phyloP scores from a whole-genome alignment of 1,284 basidiomycete genomes.

The Pulveroboletus sp. region DNA sequence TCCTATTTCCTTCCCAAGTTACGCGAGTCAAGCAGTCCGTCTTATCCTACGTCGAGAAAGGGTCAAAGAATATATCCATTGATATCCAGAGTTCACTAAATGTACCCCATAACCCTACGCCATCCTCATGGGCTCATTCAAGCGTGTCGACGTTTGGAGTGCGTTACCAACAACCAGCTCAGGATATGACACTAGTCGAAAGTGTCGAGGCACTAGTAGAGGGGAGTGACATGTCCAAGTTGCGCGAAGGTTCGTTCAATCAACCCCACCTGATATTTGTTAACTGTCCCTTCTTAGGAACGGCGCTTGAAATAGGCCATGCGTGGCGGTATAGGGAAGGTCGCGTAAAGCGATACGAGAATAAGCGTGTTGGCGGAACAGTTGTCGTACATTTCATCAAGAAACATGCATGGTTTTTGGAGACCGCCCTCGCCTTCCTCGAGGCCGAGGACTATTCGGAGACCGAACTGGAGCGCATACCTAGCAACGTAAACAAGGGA shows the following conservation, averaged over 20 bases:
- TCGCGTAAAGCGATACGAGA: conserved; percentile 63
- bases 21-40: conserved; percentile 60
- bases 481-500: conserved; percentile 7
- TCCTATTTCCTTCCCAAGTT: conserved; percentile 92
- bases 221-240: conserved; percentile 77
- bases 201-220: conserved; percentile 93
- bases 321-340: conserved; percentile 77
- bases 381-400: conserved; percentile 97
- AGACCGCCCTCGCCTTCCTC: conserved; percentile 86
- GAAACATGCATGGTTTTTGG: conserved; percentile 94
- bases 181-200: conserved; percentile 68
- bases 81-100: conserved; percentile 6
- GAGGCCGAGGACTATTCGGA: conserved; percentile 67
- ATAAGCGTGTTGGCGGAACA: conserved; percentile 83
- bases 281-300: conserved; percentile 41
- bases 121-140: conserved; percentile 72
- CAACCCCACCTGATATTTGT: not conserved
- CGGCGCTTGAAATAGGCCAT: conserved; percentile 53
- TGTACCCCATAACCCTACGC: conserved; percentile 39
- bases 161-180: conserved; percentile 73
- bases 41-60: conserved; percentile 45
- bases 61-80: conserved; percentile 33
- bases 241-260: conserved; percentile 55
- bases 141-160: conserved; percentile 85
- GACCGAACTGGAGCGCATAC: conserved; percentile 26